Base-by-base conservation (phyloP, 768 basidiomycete species). In the Arthromyces matolae region DNA sequence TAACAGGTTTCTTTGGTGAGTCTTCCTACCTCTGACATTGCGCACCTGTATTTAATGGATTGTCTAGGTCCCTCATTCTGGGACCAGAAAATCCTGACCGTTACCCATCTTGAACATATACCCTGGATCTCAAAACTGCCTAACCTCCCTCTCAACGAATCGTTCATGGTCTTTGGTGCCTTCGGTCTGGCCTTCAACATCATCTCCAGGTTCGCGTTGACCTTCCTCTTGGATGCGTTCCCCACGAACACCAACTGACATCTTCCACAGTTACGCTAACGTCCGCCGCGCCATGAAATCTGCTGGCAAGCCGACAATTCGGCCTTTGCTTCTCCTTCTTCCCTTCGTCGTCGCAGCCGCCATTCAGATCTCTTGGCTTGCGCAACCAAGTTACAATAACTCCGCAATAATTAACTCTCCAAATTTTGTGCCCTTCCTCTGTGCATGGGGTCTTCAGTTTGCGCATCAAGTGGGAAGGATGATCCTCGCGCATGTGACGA, bases 401-500 rank as follows among this genome's bases (percentile, higher is more conserved):
- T 83, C 84, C 3, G 71, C 71, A n/a, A 81, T 95, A 63, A 71
- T 96, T 32, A 73, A 86, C 55, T 88, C 88, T 1, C 71, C 83
- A 1, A 75, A 84, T 20, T 84, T 98, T 61, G 69, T 97, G 9
- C 92, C 93, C 3, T 96, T 94, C 72, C 66, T 94, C 14, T 86
- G 83, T 58, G 84, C 89, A 16, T 98, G 94, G 93, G 95, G 93
- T n/a, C 64, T 89, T 43, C 87, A 89, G 64, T 90, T 91, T 55
- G 86, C 88, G 23, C 89, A 90, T 54, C 86, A 93, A 62, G 94
- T 96, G 29, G 91, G 92, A 9, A 73, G 86, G 55, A 88, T 98
- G 76, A 98, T 97, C 59, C 70, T 96, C 37, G 89, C 93, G 1
- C 96, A 98, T 65, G 83, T 96, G 23, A 93, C 94, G 42, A 82